phyloP scores from a whole-genome alignment of 257 asterid species.

The Asclepias syriaca region DNA sequence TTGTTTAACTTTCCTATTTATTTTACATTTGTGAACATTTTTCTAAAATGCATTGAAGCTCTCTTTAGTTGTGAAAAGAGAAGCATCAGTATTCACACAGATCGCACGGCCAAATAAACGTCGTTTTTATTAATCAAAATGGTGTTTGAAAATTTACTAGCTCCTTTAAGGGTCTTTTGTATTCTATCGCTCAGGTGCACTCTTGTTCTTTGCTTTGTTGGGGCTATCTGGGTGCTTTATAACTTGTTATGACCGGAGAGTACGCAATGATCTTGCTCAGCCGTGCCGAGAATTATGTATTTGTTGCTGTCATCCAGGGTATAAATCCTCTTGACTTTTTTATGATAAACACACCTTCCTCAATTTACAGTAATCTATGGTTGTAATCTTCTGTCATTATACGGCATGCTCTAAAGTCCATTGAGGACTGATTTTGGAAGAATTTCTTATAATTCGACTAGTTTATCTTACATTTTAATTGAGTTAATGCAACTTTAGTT shows the following conservation, averaged over 20 bases:
- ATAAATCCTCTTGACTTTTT: conserved; percentile 17
- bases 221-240: conserved; percentile 95
- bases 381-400: background rate
- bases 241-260: conserved; percentile 95
- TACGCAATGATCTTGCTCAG: conserved; percentile 93
- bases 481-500: background rate
- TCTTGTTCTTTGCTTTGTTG: conserved; percentile 79
- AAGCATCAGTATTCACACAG: background rate
- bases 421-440: background rate
- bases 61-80: background rate
- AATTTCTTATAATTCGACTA: background rate
- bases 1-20: background rate
- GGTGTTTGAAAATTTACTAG: conserved; percentile 1
- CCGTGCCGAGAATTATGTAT: conserved; percentile 95
- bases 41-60: background rate
- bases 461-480: background rate
- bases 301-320: conserved; percentile 99
- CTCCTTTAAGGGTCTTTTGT: background rate
- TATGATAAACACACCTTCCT: conserved; percentile 3
- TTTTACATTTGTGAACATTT: background rate
- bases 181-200: conserved; percentile 56
- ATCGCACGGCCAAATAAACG: background rate
- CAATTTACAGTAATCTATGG: background rate
- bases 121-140: background rate
- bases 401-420: background rate